phyloP scores from a whole-genome alignment of 768 basidiomycete genomes.

The Mycena pura region DNA sequence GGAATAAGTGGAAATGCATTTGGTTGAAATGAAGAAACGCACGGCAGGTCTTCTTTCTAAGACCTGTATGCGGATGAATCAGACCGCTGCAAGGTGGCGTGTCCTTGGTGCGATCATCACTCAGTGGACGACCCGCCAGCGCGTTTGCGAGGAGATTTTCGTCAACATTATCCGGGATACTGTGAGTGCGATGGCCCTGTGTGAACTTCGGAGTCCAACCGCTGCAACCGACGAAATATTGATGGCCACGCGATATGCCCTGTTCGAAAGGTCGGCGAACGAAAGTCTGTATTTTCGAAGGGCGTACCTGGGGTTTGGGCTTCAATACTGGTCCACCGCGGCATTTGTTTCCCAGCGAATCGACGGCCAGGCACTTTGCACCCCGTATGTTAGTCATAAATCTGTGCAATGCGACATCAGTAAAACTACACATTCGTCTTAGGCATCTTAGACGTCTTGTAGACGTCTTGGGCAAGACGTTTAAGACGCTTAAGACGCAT shows the following conservation, averaged over 20 bases:
- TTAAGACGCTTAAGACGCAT: no score
- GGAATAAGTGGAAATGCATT: background rate
- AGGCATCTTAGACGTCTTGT: no score
- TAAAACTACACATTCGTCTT: no score
- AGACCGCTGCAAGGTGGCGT: constrained; percentile 7
- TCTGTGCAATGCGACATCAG: no score
- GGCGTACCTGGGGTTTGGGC: background rate
- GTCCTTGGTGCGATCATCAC: constrained; percentile 1
- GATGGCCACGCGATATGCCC: background rate
- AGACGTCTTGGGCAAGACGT: no score
- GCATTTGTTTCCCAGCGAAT: background rate
- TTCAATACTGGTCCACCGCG: background rate
- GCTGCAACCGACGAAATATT: constrained; percentile 1
- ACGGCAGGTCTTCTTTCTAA: constrained; percentile 1
- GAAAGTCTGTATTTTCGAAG: background rate
- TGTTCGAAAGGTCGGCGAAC: background rate
- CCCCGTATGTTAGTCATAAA: background rate
- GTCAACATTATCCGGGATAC: constrained; percentile 3
- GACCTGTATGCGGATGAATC: constrained; percentile 10
- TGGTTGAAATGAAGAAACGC: background rate
- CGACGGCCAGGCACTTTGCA: background rate
- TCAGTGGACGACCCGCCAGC: background rate
- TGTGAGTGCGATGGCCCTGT: background rate
- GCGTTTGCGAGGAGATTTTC: background rate
- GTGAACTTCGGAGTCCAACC: background rate